Evolutionary conservation across 2,329 filamentous ascomycete species (phyloP).

Genomic region (Lecanosticta acicola): DNA sequence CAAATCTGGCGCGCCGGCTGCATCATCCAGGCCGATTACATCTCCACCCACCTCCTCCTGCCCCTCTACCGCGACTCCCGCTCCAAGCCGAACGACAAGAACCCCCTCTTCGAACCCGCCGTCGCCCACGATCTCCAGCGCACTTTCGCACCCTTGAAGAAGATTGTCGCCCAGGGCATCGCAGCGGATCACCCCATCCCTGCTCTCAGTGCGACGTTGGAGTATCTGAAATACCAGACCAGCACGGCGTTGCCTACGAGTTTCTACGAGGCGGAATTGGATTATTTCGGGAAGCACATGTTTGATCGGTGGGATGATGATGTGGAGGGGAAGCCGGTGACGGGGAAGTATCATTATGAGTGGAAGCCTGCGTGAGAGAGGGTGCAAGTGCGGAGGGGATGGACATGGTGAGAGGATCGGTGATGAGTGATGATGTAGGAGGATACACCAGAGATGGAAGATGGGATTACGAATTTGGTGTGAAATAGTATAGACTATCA

Average conservation of each 20-base stretch:
- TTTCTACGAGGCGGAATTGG: conserved; percentile 66
- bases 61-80: conserved; percentile 36
- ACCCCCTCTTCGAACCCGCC: conserved; percentile 43
- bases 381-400: too few relatives aligned
- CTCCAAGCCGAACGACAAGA: conserved; percentile 38
- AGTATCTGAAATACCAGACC: conserved; percentile 61
- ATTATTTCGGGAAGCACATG: conserved; percentile 64
- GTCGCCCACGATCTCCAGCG: conserved; percentile 52
- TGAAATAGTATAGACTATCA: too few relatives aligned
- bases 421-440: too few relatives aligned
- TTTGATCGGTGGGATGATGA: conserved; percentile 55
- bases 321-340: conserved; percentile 46
- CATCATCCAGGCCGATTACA: conserved; percentile 64
- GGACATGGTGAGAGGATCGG: too few relatives aligned
- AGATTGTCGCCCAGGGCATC: conserved; percentile 50
- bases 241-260: conserved; percentile 58
- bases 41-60: conserved; percentile 53
- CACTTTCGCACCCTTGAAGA: conserved; percentile 49
- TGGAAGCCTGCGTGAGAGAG: conserved; percentile 47
- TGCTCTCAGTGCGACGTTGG: conserved; percentile 55
- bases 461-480: too few relatives aligned
- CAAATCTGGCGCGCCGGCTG: conserved; percentile 65
- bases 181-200: conserved; percentile 57
- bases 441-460: too few relatives aligned
- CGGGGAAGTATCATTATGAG: conserved; percentile 59